A percentile compares a stretch with the other conserved stretches of the same genome.
These are phyloP conservation scores for Leccinum ponderosum DNA, from an alignment of 1,284 basidiomycete genomes.

Conservation along the genomic window DNA sequence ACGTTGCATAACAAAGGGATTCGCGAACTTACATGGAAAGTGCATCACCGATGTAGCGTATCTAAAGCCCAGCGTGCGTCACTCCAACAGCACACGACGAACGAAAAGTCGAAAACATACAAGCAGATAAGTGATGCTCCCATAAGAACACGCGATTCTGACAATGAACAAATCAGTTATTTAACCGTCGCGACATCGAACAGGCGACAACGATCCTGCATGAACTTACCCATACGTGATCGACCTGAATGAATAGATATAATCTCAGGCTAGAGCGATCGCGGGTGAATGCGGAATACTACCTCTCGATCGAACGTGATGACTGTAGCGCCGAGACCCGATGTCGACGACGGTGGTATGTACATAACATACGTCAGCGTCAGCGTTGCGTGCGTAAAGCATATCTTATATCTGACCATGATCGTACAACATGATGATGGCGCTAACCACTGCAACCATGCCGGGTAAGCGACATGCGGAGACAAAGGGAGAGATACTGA, in stretches of 20 bases:
- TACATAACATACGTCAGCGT: not conserved
- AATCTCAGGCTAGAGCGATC: not conserved
- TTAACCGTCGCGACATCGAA: not conserved
- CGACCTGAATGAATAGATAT: not conserved
- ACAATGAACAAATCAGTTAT: not conserved
- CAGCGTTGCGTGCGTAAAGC: not conserved
- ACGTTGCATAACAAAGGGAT: not conserved
- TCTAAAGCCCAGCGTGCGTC: not conserved
- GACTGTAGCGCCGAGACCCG: not conserved
- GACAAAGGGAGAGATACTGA: not conserved
- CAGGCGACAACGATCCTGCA: not conserved
- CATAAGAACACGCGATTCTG: not conserved
- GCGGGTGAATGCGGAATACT: not conserved
- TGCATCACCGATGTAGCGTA: constrained; percentile 17
- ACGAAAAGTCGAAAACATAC: not conserved
- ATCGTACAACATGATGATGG: not conserved
- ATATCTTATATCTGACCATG: not conserved
- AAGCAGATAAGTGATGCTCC: not conserved
- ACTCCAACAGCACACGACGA: not conserved
- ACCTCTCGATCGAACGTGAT: constrained; percentile 3
- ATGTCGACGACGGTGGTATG: not conserved
- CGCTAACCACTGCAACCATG: not conserved
- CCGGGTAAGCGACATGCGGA: not conserved
- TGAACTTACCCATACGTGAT: not conserved
- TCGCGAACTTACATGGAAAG: constrained; percentile 14